Evolutionary conservation across 2,329 filamentous ascomycete species (phyloP).

Genomic region (Monosporascus sp.): DNA sequence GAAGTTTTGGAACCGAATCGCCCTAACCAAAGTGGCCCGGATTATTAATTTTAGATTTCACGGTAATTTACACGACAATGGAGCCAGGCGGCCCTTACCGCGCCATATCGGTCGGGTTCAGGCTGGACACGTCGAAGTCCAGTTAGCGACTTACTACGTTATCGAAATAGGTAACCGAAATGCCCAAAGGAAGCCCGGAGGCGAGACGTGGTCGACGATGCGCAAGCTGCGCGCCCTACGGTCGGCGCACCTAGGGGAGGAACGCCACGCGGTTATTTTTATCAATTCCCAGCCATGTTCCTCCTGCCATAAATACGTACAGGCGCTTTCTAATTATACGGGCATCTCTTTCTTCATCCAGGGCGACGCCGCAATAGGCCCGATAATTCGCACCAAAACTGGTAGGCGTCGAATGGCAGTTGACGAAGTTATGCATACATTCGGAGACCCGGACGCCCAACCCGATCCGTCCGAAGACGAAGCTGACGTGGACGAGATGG

Average conservation of each 20-base stretch:
- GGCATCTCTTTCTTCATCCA: conserved; percentile 9
- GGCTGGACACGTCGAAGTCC: conserved; percentile 20
- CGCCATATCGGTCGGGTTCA: conserved; percentile 15
- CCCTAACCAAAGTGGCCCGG: conserved; percentile 10
- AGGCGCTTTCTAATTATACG: conserved; percentile 12
- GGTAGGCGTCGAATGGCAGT: not conserved
- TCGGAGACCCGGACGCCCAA: not conserved
- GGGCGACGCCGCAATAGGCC: conserved; percentile 11
- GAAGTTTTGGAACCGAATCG: conserved; percentile 12
- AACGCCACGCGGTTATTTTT: conserved; percentile 9
- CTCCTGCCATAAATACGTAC: conserved; percentile 15
- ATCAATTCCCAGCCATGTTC: conserved; percentile 18
- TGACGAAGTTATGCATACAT: not conserved
- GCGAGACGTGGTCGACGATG: conserved; percentile 4
- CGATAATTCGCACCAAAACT: conserved; percentile 1
- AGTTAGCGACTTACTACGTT: conserved; percentile 13
- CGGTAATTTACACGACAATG: conserved; percentile 12
- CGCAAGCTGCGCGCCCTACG: conserved; percentile 7
- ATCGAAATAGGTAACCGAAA: not conserved
- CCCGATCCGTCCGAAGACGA: not conserved
- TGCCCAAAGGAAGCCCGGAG: not conserved
- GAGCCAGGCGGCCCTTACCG: not conserved
- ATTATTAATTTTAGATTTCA: conserved; percentile 15
- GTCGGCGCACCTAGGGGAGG: conserved; percentile 2
- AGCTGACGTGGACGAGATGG: too few relatives aligned